Percentiles rank a stretch among this genome's conserved stretches.
phyloP scores from a whole-genome alignment of 352 stramenopile species.

The Phytophthora pluvialis region DNA sequence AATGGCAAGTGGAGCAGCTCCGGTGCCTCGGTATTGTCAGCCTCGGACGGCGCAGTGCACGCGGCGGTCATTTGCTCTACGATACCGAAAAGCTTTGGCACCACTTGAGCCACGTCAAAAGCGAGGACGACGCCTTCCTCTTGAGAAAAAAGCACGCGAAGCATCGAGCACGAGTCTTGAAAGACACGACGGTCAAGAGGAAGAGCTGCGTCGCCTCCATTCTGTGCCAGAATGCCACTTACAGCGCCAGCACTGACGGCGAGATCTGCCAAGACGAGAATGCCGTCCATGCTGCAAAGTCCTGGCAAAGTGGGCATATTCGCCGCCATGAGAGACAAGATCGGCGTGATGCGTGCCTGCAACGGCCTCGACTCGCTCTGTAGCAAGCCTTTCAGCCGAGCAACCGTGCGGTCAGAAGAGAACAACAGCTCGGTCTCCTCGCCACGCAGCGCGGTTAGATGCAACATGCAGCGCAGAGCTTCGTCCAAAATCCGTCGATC shows the following conservation, averaged over 20 bases:
- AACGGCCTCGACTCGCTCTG: conserved; percentile 43
- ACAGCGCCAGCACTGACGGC: conserved; percentile 17
- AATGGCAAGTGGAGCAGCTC: conserved; percentile 50
- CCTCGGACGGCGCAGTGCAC: conserved; percentile 1
- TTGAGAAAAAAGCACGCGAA: conserved; percentile 50
- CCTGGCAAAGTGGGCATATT: conserved; percentile 55
- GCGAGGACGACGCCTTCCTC: conserved; percentile 53
- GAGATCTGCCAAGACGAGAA: conserved; percentile 46
- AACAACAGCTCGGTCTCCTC: conserved; percentile 37
- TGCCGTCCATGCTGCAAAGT: conserved; percentile 49
- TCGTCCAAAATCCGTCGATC: conserved; percentile 47
- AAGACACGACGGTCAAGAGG: conserved; percentile 34
- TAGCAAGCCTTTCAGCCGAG: conserved; percentile 38
- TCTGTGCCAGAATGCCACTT: not conserved
- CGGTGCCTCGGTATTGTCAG: conserved; percentile 20
- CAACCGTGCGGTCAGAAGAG: conserved; percentile 40
- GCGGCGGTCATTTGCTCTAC: conserved; percentile 28
- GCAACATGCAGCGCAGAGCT: conserved; percentile 40
- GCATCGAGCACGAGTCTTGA: conserved; percentile 55
- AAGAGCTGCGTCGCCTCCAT: not conserved
- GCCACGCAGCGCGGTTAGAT: conserved; percentile 26
- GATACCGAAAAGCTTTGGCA: conserved; percentile 58
- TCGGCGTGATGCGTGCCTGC: conserved; percentile 48
- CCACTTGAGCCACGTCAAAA: conserved; percentile 57
- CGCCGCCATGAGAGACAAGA: conserved; percentile 56